phyloP scores from a whole-genome alignment of 2,329 filamentous ascomycete species.

The Trichoderma pleuroti region DNA sequence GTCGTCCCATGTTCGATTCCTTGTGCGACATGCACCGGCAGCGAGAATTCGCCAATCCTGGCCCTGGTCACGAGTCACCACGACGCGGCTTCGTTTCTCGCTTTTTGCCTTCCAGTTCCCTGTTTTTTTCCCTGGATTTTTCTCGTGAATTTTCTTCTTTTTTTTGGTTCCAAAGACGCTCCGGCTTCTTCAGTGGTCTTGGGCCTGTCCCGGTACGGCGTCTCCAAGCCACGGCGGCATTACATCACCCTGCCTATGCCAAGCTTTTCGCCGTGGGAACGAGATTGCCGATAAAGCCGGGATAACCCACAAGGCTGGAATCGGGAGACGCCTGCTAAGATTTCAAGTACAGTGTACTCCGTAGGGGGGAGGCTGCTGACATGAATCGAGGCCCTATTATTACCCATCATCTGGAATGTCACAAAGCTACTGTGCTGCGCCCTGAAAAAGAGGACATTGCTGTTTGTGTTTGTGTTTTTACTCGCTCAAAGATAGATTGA shows the following conservation, averaged over 20 bases:
- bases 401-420: background rate
- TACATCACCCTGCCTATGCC: constrained; percentile 19
- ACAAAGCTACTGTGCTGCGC: background rate
- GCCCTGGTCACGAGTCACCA: background rate
- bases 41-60: background rate
- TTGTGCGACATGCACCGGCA: background rate
- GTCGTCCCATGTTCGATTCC: background rate
- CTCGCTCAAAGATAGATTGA: no score
- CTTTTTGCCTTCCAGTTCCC: no score
- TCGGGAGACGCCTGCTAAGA: background rate
- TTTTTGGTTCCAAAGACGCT: background rate
- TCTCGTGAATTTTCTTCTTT: background rate
- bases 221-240: constrained; percentile 3
- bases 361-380: background rate
- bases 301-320: constrained; percentile 15
- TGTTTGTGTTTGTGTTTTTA: background rate
- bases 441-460: background rate
- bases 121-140: background rate
- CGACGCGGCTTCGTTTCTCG: background rate
- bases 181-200: background rate
- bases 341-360: background rate
- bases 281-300: constrained; percentile 14
- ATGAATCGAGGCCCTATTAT: background rate
- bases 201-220: background rate
- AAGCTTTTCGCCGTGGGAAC: constrained; percentile 6